Evolutionary conservation across 179 eudicot genomes (phyloP).

Genomic region (Nepenthes alata): DNA sequence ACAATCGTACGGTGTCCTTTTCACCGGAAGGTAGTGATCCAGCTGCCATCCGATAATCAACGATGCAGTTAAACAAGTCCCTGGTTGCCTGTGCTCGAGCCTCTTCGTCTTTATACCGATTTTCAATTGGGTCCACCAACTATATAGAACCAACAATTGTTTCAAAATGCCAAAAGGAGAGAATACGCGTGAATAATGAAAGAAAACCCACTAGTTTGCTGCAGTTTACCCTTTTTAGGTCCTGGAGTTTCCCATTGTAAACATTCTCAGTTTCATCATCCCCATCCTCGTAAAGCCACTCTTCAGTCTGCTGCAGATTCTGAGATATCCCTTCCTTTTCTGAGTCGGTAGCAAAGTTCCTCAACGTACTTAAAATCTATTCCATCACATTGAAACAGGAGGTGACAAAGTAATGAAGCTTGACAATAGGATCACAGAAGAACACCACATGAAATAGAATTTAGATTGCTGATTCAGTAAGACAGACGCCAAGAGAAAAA

Average conservation of each 20-base stretch:
- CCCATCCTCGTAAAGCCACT: conserved; percentile 95
- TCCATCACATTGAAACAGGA: neutral
- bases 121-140: conserved; percentile 83
- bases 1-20: conserved; percentile 52
- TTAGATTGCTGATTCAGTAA: too few relatives aligned
- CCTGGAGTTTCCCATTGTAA: conserved; percentile 50
- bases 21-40: conserved; percentile 34
- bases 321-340: conserved; percentile 60
- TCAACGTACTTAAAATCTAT: conserved; percentile 56
- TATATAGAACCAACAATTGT: conserved; percentile 9
- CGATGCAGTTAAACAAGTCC: conserved; percentile 29
- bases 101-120: conserved; percentile 66
- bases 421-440: too few relatives aligned
- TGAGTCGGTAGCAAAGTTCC: conserved; percentile 52
- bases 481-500: too few relatives aligned
- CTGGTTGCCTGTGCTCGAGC: conserved; percentile 48
- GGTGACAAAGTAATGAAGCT: too few relatives aligned
- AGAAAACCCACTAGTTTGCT: neutral
- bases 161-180: neutral
- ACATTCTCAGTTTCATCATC: conserved; percentile 71
- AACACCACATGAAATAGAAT: too few relatives aligned
- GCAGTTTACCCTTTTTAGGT: conserved; percentile 48
- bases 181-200: too few relatives aligned
- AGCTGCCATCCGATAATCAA: conserved; percentile 31
- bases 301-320: conserved; percentile 70